Conservation (phyloP, 352 stramenopile genomes). For the Elongisporangium prolatum region DNA sequence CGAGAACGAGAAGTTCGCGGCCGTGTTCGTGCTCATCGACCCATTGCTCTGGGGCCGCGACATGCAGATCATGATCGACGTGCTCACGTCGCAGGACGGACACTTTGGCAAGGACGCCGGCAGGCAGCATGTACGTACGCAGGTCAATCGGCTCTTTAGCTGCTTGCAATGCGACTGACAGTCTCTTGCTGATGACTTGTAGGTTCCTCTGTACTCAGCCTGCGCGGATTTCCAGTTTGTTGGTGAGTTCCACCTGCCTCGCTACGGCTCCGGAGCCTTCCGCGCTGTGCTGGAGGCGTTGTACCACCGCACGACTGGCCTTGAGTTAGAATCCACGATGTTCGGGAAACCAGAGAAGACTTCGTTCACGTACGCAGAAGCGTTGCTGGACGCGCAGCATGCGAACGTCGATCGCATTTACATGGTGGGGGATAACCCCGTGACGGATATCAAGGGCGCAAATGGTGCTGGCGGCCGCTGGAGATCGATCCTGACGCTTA, state of each 20-base stretch:
- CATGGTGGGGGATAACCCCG: conserved; percentile 60
- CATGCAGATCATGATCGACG: conserved; percentile 41
- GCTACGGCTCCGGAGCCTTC: conserved; percentile 49
- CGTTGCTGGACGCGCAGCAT: conserved; percentile 38
- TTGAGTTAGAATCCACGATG: conserved; percentile 35
- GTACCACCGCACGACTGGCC: conserved; percentile 50
- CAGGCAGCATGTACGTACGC: conserved; percentile 26
- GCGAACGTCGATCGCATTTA: conserved; percentile 37
- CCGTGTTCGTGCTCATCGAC: conserved; percentile 42
- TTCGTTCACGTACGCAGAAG: conserved; percentile 44
- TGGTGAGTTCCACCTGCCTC: conserved; percentile 48
- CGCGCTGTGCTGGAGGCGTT: conserved; percentile 32
- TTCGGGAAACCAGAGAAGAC: conserved; percentile 50
- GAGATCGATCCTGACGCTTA: conserved; percentile 52
- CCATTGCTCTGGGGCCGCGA: conserved; percentile 41
- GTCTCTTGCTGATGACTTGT: conserved; percentile 4
- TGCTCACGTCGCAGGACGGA: conserved; percentile 27
- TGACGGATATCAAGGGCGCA: conserved; percentile 51
- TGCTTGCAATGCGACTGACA: not conserved
- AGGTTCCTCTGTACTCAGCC: conserved; percentile 43
- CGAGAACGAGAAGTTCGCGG: conserved; percentile 20
- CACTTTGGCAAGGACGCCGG: conserved; percentile 14
- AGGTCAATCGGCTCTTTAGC: conserved; percentile 4
- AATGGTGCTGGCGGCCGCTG: conserved; percentile 40
- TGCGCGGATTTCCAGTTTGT: conserved; percentile 67